Evolutionary conservation across 257 asterid genomes (phyloP).

Genomic region (Hygrophila difformis): DNA sequence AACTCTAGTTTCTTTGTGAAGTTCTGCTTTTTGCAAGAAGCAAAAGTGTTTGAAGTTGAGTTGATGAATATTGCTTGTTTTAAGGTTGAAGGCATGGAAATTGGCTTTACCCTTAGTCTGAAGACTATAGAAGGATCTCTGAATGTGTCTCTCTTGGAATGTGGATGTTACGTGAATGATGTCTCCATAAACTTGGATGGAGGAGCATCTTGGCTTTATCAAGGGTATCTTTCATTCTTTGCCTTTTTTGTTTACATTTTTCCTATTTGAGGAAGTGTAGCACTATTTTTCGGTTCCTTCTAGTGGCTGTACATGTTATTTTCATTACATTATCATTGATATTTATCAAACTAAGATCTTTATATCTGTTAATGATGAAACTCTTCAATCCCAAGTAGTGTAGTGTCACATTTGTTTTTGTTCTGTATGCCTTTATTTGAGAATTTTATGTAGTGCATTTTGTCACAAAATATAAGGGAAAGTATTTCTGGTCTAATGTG

Average conservation of each 20-base stretch:
- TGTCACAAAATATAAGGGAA: too few species aligned
- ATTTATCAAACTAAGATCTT: too few species aligned
- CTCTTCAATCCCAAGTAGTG: not conserved
- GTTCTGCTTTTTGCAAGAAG: too few species aligned
- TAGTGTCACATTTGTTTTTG: not conserved
- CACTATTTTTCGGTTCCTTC: too few species aligned
- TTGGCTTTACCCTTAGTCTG: constrained; percentile 53
- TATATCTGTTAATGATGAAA: not conserved
- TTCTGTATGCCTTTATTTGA: not conserved
- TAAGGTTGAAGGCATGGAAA: constrained; percentile 11
- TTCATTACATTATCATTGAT: not conserved
- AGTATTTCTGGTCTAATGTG: too few species aligned
- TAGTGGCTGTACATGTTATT: not conserved
- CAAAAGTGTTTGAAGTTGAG: too few species aligned
- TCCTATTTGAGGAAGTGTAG: not conserved
- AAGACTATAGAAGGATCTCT: constrained; percentile 57
- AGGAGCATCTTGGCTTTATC: constrained; percentile 97
- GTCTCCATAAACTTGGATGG: constrained; percentile 67
- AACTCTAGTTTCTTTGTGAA: too few species aligned
- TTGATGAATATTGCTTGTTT: too few species aligned
- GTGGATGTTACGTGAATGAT: constrained; percentile 63
- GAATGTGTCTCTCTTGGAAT: constrained; percentile 53
- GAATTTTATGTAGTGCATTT: too few species aligned
- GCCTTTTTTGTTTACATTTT: not conserved
- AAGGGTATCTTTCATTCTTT: constrained; percentile 79